Evolutionary conservation across 805 yeast species (phyloP).

Genomic region (Wickerhamiella galacta): DNA sequence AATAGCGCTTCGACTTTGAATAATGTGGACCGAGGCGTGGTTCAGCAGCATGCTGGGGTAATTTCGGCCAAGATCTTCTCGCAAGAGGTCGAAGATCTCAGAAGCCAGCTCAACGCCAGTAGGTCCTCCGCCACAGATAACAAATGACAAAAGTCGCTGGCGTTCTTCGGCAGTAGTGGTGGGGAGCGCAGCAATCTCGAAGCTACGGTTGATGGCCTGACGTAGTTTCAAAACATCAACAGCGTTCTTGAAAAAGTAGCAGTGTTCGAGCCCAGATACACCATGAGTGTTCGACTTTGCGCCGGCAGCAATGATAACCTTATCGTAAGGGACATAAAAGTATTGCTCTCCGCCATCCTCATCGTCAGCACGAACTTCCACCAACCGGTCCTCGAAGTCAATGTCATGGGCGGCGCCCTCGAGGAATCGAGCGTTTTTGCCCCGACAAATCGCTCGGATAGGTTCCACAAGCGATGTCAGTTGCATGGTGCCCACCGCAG

Average conservation of each 20-base stretch:
- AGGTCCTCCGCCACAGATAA: slow-evolving; percentile 62
- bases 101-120: slow-evolving; percentile 65
- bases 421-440: slow-evolving; percentile 41
- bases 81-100: slow-evolving; percentile 47
- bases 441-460: slow-evolving; percentile 37
- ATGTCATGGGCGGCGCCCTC: slow-evolving; percentile 47
- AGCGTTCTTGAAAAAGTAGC: slow-evolving; percentile 47
- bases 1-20: slow-evolving; percentile 52
- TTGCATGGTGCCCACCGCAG: slow-evolving; percentile 56
- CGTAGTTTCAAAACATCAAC: slow-evolving; percentile 45
- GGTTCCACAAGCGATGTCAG: slow-evolving; percentile 49
- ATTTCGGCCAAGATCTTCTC: slow-evolving; percentile 41
- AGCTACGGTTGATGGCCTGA: slow-evolving; percentile 34
- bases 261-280: slow-evolving; percentile 47
- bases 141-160: slow-evolving; percentile 41
- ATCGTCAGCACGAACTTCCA: slow-evolving; percentile 36
- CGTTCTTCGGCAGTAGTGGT: slow-evolving; percentile 48
- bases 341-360: slow-evolving; percentile 24
- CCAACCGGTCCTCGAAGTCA: slow-evolving; percentile 36
- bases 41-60: slow-evolving; percentile 48
- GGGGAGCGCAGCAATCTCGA: slow-evolving; percentile 50
- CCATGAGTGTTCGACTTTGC: slow-evolving; percentile 55
- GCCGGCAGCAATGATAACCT: slow-evolving; percentile 52
- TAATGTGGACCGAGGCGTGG: slow-evolving; percentile 47
- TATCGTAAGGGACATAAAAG: slow-evolving; percentile 57